These are phyloP conservation scores for Penicillium egyptiacum DNA, from an alignment of 495 filamentous ascomycete species.

Conservation along the genomic window DNA sequence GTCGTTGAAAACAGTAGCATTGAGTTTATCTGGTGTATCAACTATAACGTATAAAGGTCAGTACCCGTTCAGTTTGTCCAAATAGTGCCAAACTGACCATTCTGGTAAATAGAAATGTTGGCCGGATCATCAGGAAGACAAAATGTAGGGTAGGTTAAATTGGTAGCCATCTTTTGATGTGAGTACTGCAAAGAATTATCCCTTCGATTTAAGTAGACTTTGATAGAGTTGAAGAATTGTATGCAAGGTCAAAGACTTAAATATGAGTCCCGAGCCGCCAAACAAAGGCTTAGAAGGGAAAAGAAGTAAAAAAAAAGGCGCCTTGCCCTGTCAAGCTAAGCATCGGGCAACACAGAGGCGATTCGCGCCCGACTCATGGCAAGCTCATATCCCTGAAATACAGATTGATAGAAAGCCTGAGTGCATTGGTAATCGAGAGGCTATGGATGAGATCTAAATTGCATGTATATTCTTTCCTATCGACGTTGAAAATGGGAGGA, in stretches of 20 bases:
- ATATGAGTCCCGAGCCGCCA: background rate
- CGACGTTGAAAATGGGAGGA: background rate
- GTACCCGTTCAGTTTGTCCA: background rate
- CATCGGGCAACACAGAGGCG: background rate
- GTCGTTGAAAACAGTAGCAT: slow-evolving; percentile 1
- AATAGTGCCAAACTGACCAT: background rate
- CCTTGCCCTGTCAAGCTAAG: background rate
- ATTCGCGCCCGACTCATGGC: background rate
- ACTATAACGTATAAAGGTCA: background rate
- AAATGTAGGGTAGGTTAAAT: background rate
- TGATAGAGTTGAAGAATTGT: background rate
- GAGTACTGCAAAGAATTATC: background rate
- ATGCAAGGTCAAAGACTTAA: background rate
- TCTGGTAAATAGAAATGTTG: slow-evolving; percentile 5
- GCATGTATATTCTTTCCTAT: background rate
- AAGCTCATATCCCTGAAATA: background rate
- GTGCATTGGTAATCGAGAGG: background rate
- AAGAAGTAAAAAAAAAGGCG: background rate
- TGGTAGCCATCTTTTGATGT: background rate
- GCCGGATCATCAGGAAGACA: background rate
- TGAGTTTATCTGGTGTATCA: background rate
- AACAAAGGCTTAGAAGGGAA: background rate
- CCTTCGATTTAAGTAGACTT: background rate
- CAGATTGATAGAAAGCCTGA: background rate
- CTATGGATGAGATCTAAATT: background rate